Base-by-base conservation (phyloP, 345 rosid species). In the Aurinia saxatilis region DNA sequence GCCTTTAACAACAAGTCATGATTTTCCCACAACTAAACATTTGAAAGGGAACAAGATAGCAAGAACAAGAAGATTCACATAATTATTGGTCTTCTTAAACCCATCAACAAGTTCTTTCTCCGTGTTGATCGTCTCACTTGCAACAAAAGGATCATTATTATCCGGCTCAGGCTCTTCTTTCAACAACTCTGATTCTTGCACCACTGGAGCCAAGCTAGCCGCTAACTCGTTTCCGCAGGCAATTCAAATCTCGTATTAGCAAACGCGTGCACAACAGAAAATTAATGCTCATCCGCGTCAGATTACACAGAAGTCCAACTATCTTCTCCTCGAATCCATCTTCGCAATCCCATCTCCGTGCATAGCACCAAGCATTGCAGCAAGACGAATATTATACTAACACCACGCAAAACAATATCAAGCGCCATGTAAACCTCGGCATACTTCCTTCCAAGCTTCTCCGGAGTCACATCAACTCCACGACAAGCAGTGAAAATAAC, bases 391-490 rank as follows among this genome's bases (percentile, higher is more conserved):
- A 65, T 76, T 78, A n/a, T n/a, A 66, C 97, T 90, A 21, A 84
- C 97, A 8, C 99, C 97, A 2, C 96, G 91, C 14, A 93, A 76
- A 15, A 93, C 99, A 15, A 93, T 93, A 45, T 93, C 97, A 15
- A 93, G 77, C 6, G 99, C 99, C 97, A 93, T 93, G 70, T 93
- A 93, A 56, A 86, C 83, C 85, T 93, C 99, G 1, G 97, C 96
- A 54, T 93, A 93, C 58, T 88, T 93, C 23, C 92, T 73, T 63
- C 77, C 79, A 34, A 93, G 84, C 80, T 93, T 93, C 75, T 90
- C 99, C 4, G 97, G 96, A n/a, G 95, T 90, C 37, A 93, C 99
- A 16, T 87, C 99, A 5, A 93, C 96, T 39, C 99, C 99, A 14
- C 97, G 96, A 73, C 99, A 93, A 34, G 97, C 97, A 4, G 99